phyloP scores from a whole-genome alignment of 345 rosid genomes.

The Balakata baccata region DNA sequence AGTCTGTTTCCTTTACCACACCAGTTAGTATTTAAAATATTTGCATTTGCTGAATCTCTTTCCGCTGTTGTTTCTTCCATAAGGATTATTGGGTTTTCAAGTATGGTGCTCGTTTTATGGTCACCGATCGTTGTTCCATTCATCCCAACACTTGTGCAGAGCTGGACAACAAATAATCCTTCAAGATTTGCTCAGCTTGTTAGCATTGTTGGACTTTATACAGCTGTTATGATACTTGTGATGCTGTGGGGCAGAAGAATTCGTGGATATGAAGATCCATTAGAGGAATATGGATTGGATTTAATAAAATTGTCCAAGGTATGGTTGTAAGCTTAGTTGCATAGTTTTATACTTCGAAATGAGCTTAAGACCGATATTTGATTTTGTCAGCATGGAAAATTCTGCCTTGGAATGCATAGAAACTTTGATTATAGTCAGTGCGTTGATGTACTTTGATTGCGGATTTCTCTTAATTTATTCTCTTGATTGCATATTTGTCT shows the following conservation, averaged over 20 bases:
- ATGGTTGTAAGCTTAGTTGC: constrained; percentile 18
- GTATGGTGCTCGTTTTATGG: constrained; percentile 87
- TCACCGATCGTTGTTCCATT: constrained; percentile 76
- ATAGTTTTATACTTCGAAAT: not conserved
- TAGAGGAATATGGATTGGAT: constrained; percentile 77
- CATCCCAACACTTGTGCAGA: constrained; percentile 76
- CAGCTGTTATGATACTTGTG: constrained; percentile 66
- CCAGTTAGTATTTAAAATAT: not conserved
- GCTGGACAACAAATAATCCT: constrained; percentile 68
- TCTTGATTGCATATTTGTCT: too few relatives aligned
- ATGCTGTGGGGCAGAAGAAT: constrained; percentile 82
- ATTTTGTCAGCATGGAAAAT: not conserved
- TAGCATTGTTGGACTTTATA: constrained; percentile 70
- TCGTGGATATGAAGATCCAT: constrained; percentile 69
- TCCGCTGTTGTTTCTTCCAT: constrained; percentile 15
- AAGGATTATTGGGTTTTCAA: constrained; percentile 71
- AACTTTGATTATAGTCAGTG: not conserved
- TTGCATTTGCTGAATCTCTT: constrained; percentile 17
- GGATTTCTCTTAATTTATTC: not conserved
- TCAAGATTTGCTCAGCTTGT: constrained; percentile 67
- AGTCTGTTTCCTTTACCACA: not conserved
- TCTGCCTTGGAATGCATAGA: not conserved
- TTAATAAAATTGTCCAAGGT: constrained; percentile 50
- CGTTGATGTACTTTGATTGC: not conserved
- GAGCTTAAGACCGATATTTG: not conserved